Base-by-base conservation (phyloP, 441 rosid species). In the Melastoma candidum region DNA sequence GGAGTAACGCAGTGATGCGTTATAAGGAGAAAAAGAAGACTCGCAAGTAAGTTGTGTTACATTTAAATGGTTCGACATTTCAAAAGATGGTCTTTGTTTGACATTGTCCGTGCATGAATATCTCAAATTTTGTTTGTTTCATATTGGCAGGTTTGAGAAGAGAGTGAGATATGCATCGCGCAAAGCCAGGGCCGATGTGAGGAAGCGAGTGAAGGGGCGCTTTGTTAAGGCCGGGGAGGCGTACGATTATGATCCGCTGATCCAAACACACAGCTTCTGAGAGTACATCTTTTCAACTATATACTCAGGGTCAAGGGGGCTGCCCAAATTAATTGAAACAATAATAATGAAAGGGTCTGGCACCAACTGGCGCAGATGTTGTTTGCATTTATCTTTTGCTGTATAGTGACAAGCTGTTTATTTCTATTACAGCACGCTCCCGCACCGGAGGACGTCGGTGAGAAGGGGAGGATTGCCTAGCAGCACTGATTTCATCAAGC, bases 111-210 rank as follows among this genome's bases (percentile, higher is more conserved):
- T 9, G 8, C 41, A 1, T 36, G 8, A 36, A 36, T 36, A 36
- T 36, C 41, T 36, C 41, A 4, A 36, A 36, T 36, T 36, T 36
- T 36, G 1, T 9, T 36, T 36, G 41, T 36, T 36, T 36, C 8
- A 1, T 36, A 54, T 47, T 59, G 45, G 53, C 51, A 94, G 99
- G 87, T 94, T 94, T 73, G 96, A 85, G 61, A 94, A 90, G 82
- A 80, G 46, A 66, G 97, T 94, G 65, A 78, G 99, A 71, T 94
- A 94, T 57, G 99, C 84, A 29, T 87, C 97, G 39, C 96, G 99
- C 52, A 94, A 94, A 80, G 99, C 96, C 63, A 87, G 99, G 77
- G 99, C 99, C 51, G 97, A 94, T 56, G 97, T 87, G 48, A 80
- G 99, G 74, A 90, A 72, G 74, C 92, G 99, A 17, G 99, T 82